phyloP scores from a whole-genome alignment of 108 stramenopile species.

The Nitzschia sp. region DNA sequence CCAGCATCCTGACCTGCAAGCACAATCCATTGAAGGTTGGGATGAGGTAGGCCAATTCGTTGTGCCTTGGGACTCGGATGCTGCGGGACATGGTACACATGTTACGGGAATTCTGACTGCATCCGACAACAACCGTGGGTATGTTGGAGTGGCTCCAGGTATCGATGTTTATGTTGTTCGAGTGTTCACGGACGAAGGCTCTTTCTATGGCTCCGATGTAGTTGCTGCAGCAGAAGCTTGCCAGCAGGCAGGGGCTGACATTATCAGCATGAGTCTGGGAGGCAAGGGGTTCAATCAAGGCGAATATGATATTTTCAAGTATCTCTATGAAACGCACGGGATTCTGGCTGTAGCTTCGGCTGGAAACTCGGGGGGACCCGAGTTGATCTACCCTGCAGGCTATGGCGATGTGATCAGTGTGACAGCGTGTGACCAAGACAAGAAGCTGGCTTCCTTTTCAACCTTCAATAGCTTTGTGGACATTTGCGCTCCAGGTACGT shows the following conservation, averaged over 20 bases:
- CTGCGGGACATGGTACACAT: constrained; percentile 58
- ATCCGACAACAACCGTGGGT: constrained; percentile 26
- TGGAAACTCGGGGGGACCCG: constrained; percentile 48
- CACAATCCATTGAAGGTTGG: constrained; percentile 15
- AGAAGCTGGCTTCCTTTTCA: constrained; percentile 40
- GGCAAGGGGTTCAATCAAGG: constrained; percentile 23
- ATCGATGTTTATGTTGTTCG: constrained; percentile 45
- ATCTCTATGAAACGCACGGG: constrained; percentile 38
- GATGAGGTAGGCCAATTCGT: constrained; percentile 20
- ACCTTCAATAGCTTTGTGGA: constrained; percentile 52
- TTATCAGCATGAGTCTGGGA: constrained; percentile 53
- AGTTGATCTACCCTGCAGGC: constrained; percentile 46
- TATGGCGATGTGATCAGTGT: constrained; percentile 53
- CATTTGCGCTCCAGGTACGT: constrained; percentile 58
- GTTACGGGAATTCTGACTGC: constrained; percentile 63
- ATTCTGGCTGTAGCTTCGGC: constrained; percentile 58
- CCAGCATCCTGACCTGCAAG: constrained; percentile 40
- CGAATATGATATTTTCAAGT: constrained; percentile 30
- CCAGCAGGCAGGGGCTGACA: constrained; percentile 41
- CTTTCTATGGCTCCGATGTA: constrained; percentile 40
- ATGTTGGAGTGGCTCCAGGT: constrained; percentile 41
- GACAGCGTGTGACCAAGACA: constrained; percentile 37
- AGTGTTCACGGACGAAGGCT: constrained; percentile 37
- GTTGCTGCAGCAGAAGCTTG: constrained; percentile 47
- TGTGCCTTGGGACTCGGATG: constrained; percentile 48